Evolutionary conservation across 2,329 filamentous ascomycete genomes (phyloP).

Genomic region (Venturia oleaginea): DNA sequence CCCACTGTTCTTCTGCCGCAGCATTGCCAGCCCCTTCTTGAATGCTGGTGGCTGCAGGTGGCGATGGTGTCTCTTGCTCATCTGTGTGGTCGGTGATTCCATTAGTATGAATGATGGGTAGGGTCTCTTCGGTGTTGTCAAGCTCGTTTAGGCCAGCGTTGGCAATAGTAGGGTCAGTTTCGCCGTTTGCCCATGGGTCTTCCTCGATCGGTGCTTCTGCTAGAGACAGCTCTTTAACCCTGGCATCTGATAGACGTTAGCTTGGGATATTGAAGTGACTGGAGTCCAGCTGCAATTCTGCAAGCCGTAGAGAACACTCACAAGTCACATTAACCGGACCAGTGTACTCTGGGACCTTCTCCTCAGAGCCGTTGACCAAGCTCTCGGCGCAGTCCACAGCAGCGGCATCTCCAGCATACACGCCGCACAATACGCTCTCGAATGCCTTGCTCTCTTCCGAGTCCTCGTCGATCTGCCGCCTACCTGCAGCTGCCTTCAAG

Average conservation of each 20-base stretch:
- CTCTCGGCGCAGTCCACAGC: constrained; percentile 69
- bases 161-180: constrained; percentile 54
- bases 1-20: constrained; percentile 60
- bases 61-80: constrained; percentile 20
- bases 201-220: constrained; percentile 44
- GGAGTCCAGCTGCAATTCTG: neutral
- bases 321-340: constrained; percentile 61
- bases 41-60: constrained; percentile 30
- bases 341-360: constrained; percentile 56
- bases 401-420: constrained; percentile 68
- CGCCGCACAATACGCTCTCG: constrained; percentile 67
- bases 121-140: constrained; percentile 31
- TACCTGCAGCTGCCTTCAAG: constrained; percentile 66
- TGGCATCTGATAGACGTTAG: constrained; percentile 22
- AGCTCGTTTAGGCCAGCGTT: constrained; percentile 62
- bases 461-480: constrained; percentile 60
- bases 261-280: neutral
- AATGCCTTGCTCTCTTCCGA: constrained; percentile 71
- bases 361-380: constrained; percentile 62
- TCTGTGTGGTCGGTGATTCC: constrained; percentile 18
- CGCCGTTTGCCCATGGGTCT: constrained; percentile 41
- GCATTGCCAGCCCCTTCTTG: constrained; percentile 36
- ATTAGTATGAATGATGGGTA: constrained; percentile 20
- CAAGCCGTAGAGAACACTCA: constrained; percentile 36
- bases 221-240: constrained; percentile 25